A percentile compares a stretch with the other conserved stretches of the same genome.
Evolutionary conservation across 768 basidiomycete genomes (phyloP).

Genomic region (Xerocomellus chrysenteron): DNA sequence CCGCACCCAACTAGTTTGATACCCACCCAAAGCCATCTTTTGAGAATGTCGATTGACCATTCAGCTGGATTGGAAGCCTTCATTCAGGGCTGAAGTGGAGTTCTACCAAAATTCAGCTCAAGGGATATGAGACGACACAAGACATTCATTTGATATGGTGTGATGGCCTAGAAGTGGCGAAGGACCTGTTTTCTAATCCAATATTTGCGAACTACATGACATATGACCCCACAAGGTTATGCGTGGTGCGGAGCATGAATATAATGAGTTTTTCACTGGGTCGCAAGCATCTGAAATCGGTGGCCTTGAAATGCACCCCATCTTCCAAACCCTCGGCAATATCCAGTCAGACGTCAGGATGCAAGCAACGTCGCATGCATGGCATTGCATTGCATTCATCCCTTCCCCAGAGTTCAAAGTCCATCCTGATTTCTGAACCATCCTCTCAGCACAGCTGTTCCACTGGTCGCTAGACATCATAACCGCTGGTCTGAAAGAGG

Average conservation of each 20-base stretch:
- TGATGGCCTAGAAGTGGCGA: constrained; percentile 22
- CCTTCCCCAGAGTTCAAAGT: too few relatives aligned
- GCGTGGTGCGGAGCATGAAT: constrained; percentile 9
- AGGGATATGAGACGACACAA: constrained; percentile 4
- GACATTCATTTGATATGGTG: constrained; percentile 24
- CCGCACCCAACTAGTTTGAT: neutral
- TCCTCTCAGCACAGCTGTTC: too few relatives aligned
- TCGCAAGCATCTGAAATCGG: constrained; percentile 16
- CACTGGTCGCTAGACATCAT: too few relatives aligned
- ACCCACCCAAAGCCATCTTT: constrained; percentile 16
- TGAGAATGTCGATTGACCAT: constrained; percentile 16
- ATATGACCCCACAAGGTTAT: constrained; percentile 13
- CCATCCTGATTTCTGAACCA: too few relatives aligned
- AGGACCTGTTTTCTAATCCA: constrained; percentile 24
- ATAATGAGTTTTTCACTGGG: constrained; percentile 24
- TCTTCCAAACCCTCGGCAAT: too few relatives aligned
- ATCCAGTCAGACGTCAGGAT: too few relatives aligned
- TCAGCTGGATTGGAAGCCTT: constrained; percentile 13
- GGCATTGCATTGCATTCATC: too few relatives aligned
- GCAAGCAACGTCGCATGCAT: too few relatives aligned
- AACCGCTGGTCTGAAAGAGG: too few relatives aligned
- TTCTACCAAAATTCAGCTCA: constrained; percentile 1
- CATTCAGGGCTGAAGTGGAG: constrained; percentile 25
- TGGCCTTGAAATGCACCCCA: too few relatives aligned
- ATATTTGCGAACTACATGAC: constrained; percentile 20